Evolutionary conservation across 768 basidiomycete species (phyloP).

Genomic region (Chlorophyllum brunneum): DNA sequence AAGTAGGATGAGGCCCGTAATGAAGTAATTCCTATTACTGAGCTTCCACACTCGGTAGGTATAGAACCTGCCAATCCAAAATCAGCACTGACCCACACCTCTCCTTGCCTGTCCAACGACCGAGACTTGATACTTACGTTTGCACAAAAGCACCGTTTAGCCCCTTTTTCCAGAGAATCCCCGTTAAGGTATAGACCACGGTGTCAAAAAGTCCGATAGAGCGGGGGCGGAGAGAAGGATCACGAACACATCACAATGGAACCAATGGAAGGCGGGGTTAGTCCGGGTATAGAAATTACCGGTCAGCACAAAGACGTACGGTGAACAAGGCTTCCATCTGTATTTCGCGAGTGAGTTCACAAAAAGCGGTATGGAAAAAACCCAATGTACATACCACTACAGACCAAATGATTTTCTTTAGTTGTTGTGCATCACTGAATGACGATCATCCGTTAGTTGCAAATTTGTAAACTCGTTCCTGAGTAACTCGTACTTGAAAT

Average conservation of each 20-base stretch:
- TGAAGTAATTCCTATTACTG: conserved; percentile 35
- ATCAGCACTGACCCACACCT: neutral
- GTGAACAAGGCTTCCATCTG: conserved; percentile 46
- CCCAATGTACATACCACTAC: conserved; percentile 5
- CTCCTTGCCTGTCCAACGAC: neutral
- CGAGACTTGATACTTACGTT: conserved; percentile 38
- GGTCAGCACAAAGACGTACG: conserved; percentile 23
- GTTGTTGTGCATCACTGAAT: conserved; percentile 6
- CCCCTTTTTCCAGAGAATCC: conserved; percentile 35
- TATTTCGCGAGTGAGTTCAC: neutral
- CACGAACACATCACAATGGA: neutral
- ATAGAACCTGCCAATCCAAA: conserved; percentile 36
- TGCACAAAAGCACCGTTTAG: conserved; percentile 51
- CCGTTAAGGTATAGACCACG: neutral
- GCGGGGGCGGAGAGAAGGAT: neutral
- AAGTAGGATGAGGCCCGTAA: conserved; percentile 28
- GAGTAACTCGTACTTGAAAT: conserved; percentile 30
- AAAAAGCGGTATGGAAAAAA: neutral
- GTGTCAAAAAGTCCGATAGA: neutral
- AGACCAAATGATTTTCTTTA: conserved; percentile 14
- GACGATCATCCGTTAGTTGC: neutral
- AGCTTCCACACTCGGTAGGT: conserved; percentile 43
- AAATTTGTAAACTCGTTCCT: neutral
- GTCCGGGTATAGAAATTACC: neutral
- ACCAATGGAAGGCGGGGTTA: neutral